Evolutionary conservation across 768 basidiomycete genomes (phyloP), one percentile per base, ranked within the genome.

Genomic region (Termitomyces sp.): DNA sequence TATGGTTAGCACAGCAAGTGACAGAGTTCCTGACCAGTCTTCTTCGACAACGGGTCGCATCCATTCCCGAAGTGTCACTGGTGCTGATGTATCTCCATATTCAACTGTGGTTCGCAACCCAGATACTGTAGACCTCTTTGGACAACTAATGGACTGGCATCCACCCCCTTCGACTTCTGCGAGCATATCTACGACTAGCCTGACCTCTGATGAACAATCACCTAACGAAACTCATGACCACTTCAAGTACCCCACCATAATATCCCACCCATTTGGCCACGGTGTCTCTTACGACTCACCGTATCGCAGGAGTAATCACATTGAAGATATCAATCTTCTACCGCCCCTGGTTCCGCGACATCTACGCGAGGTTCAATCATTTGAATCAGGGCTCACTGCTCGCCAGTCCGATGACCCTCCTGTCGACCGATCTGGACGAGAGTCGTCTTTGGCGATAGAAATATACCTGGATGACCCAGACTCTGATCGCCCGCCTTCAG

Each of bases 281-380:
- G 81, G 82, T 7, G 77, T 91, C 29, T 58, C 71, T 3, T 91
- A 87, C 60, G 84, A 85, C 52, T 76, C 82, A 0, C 87, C 86
- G 3, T 66, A 76, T 0, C 73, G 78, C 56, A 76, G 70, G 32
- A 73, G 76, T 7, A 68, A n/a, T 10, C 15, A 72, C 1, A 50
- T 73, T 1, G 33, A 22, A 49, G 35, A 49, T 36, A 16, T 33
- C 49, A 68, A 81, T 16, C 74, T 82, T 4, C 40, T 60, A 50
- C 53, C 58, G 16, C 32, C 53, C 47, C 73, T 75, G 4, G 61
- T 79, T 2, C 77, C 83, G 1, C 83, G 80, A 4, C 73, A 76
- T 40, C 66, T 94, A n/a, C 85, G 90, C 22, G 87, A 86, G 66
- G 89, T 92, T 86, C 89, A 92, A 60, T 90, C 88, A 0, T 94